Percentiles rank a stretch among this genome's conserved stretches.
Evolutionary conservation across 2,329 filamentous ascomycete genomes (phyloP).

Genomic region (Septoria linicola): DNA sequence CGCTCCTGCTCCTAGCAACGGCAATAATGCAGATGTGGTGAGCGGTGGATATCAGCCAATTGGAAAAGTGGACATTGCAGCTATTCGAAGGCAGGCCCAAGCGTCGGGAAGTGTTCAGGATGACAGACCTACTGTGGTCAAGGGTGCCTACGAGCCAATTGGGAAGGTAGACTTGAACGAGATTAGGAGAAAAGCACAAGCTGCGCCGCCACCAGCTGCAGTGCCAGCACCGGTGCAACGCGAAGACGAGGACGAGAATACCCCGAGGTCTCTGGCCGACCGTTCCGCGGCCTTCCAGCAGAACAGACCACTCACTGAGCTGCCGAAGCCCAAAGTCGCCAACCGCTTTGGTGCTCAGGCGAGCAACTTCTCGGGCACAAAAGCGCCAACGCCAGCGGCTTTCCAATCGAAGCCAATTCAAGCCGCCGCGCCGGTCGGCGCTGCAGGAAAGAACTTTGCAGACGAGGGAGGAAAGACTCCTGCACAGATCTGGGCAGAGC

Average conservation of each 20-base stretch:
- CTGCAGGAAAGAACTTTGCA: constrained; percentile 88
- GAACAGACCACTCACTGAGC: constrained; percentile 75
- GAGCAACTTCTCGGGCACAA: constrained; percentile 78
- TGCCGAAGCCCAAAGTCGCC: constrained; percentile 93
- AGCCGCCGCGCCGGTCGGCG: constrained; percentile 63
- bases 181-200: constrained; percentile 80
- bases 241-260: constrained; percentile 50
- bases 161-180: constrained; percentile 97
- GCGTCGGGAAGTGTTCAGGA: constrained; percentile 59
- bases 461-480: constrained; percentile 95
- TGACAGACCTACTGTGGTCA: constrained; percentile 79
- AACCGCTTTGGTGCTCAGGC: constrained; percentile 77
- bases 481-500: constrained; percentile 95
- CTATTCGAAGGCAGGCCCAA: constrained; percentile 73
- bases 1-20: constrained; percentile 47
- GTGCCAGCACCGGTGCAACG: constrained; percentile 47
- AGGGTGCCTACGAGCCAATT: constrained; percentile 89
- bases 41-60: constrained; percentile 87
- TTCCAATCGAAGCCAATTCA: constrained; percentile 60
- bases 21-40: constrained; percentile 62
- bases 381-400: constrained; percentile 74
- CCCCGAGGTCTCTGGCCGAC: constrained; percentile 68
- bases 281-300: constrained; percentile 71
- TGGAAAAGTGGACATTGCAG: constrained; percentile 96
- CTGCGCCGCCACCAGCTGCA: constrained; percentile 38